These are phyloP conservation scores for Lolium rigidum DNA, from an alignment of 176 grass and related monocot species.

Conservation along the genomic window DNA sequence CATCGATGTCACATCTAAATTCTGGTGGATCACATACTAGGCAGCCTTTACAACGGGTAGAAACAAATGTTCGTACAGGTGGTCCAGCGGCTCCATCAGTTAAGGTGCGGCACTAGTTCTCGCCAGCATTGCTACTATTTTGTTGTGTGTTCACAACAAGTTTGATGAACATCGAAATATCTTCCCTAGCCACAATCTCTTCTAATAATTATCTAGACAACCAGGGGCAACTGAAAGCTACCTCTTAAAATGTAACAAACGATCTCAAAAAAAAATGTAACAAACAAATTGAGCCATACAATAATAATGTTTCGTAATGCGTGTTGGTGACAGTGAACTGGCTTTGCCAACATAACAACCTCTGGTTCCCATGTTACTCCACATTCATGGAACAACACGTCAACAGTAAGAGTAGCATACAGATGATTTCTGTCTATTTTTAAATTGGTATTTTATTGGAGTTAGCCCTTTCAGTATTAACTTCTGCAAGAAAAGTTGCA, in stretches of 20 bases:
- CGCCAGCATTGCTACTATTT: constrained; percentile 27
- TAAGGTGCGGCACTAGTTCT: constrained; percentile 20
- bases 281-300: no score
- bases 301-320: background rate
- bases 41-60: constrained; percentile 44
- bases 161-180: no score
- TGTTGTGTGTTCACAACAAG: background rate
- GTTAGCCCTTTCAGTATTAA: constrained; percentile 15
- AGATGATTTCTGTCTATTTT: background rate
- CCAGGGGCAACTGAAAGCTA: no score
- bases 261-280: no score
- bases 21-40: constrained; percentile 42
- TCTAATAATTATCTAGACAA: no score
- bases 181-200: no score
- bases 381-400: background rate
- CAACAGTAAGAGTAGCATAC: background rate
- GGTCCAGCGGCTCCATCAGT: constrained; percentile 17
- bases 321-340: background rate
- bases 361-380: background rate
- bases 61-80: constrained; percentile 30
- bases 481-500: background rate
- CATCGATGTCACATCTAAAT: constrained; percentile 61
- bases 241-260: no score
- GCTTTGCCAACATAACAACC: background rate
- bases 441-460: constrained; percentile 3